These are phyloP conservation scores for Nicotiana otophora DNA, from an alignment of 257 asterid genomes.

Conservation along the genomic window DNA sequence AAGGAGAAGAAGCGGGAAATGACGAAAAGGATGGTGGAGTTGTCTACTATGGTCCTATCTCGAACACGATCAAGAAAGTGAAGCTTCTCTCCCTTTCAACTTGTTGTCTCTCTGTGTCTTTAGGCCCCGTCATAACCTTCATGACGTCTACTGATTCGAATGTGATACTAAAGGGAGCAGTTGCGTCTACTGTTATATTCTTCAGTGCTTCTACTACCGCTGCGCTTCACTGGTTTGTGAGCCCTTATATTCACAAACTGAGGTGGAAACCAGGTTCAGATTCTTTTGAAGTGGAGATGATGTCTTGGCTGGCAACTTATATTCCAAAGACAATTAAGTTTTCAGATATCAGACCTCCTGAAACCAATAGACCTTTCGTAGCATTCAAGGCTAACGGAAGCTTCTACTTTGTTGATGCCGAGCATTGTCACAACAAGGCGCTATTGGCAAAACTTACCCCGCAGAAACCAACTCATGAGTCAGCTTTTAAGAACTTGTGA, in stretches of 20 bases:
- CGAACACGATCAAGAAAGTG: slow-evolving; percentile 81
- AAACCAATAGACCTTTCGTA: slow-evolving; percentile 80
- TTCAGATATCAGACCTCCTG: slow-evolving; percentile 69
- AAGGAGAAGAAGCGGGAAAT: slow-evolving; percentile 34
- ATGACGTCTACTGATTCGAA: slow-evolving; percentile 80
- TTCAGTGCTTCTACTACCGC: slow-evolving; percentile 83
- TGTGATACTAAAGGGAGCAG: slow-evolving; percentile 86
- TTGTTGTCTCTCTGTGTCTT: slow-evolving; percentile 85
- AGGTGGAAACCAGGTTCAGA: slow-evolving; percentile 97
- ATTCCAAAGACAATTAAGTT: slow-evolving; percentile 62
- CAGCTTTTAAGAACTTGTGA: slow-evolving; percentile 64
- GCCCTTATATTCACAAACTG: slow-evolving; percentile 86
- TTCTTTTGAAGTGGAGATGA: slow-evolving; percentile 85
- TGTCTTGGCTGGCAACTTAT: slow-evolving; percentile 86
- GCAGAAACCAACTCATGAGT: slow-evolving; percentile 41
- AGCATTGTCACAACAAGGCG: slow-evolving; percentile 84
- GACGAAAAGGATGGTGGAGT: slow-evolving; percentile 46
- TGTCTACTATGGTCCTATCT: slow-evolving; percentile 78
- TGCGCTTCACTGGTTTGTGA: slow-evolving; percentile 93
- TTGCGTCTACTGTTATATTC: slow-evolving; percentile 79
- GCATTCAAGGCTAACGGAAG: slow-evolving; percentile 70
- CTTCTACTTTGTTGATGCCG: slow-evolving; percentile 72
- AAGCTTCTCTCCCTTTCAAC: slow-evolving; percentile 94
- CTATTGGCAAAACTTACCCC: slow-evolving; percentile 81
- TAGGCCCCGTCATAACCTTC: slow-evolving; percentile 93